Percentiles rank a stretch among this genome's conserved stretches.
Evolutionary conservation across 23 red algal species (phyloP).

Genomic region (Gracilariopsis chorda): DNA sequence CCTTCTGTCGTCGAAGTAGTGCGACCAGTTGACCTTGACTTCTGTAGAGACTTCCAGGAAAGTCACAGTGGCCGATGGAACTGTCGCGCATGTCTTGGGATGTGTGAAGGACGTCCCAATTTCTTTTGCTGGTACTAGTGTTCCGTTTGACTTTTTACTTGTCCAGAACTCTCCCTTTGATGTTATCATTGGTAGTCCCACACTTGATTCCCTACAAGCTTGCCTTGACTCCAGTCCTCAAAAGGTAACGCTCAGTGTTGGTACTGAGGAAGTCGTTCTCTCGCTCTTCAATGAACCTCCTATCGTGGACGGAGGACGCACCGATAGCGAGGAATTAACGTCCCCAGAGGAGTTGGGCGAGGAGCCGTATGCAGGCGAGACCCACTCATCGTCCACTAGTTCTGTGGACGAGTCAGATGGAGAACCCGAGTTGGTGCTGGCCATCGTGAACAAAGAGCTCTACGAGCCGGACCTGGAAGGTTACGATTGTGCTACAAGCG

Average conservation of each 20-base stretch:
- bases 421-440: background rate
- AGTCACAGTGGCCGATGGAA: background rate
- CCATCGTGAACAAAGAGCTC: background rate
- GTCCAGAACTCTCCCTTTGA: slow-evolving; percentile 24
- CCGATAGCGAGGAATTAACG: slow-evolving; percentile 26
- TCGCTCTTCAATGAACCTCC: background rate
- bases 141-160: background rate
- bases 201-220: background rate
- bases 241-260: background rate
- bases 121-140: background rate
- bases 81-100: background rate
- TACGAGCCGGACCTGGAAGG: slow-evolving; percentile 4
- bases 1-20: background rate
- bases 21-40: background rate
- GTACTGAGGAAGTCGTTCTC: background rate
- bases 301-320: background rate
- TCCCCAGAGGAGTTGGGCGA: background rate
- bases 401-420: background rate
- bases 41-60: background rate
- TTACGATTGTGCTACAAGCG: background rate
- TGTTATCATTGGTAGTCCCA: background rate
- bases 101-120: background rate
- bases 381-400: background rate
- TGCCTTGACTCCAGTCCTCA: background rate
- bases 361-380: background rate